Percentiles rank a stretch among this genome's conserved stretches.
Evolutionary conservation across 2,329 filamentous ascomycete species (phyloP).

Genomic region (Diaporthe sp.): DNA sequence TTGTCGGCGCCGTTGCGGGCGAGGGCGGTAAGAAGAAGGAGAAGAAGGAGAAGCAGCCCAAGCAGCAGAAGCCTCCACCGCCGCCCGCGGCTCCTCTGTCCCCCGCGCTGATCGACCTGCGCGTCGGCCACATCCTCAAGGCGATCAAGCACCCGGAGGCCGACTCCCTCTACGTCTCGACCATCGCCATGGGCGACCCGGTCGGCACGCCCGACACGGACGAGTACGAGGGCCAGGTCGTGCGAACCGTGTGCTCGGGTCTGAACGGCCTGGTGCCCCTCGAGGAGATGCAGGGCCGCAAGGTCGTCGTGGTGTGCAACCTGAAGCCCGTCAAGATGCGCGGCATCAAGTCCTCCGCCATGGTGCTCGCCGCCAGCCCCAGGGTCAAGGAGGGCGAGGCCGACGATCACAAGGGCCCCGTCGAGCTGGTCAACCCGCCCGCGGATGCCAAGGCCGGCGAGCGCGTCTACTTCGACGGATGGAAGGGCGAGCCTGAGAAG

Average conservation of each 20-base stretch:
- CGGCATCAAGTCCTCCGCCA: slow-evolving; percentile 79
- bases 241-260: slow-evolving; percentile 96
- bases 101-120: slow-evolving; percentile 89
- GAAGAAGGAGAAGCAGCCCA: slow-evolving; percentile 90
- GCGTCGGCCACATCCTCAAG: slow-evolving; percentile 97
- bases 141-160: slow-evolving; percentile 96
- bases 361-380: slow-evolving; percentile 97
- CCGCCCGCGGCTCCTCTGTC: slow-evolving; percentile 80
- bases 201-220: slow-evolving; percentile 88
- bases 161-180: slow-evolving; percentile 94
- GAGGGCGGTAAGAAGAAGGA: slow-evolving; percentile 86
- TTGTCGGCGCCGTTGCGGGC: slow-evolving; percentile 54
- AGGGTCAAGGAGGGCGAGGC: slow-evolving; percentile 82
- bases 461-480: slow-evolving; percentile 92
- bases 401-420: slow-evolving; percentile 86
- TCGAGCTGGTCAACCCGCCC: slow-evolving; percentile 91
- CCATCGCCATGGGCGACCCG: slow-evolving; percentile 92
- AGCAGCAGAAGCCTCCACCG: slow-evolving; percentile 74
- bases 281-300: slow-evolving; percentile 96
- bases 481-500: slow-evolving; percentile 91
- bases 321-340: slow-evolving; percentile 99
- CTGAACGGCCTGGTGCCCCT: slow-evolving; percentile 93
- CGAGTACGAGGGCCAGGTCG: slow-evolving; percentile 90
- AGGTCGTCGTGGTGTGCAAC: slow-evolving; percentile 96
- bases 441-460: slow-evolving; percentile 83